Base-by-base conservation (phyloP, 768 basidiomycete genomes). In the Suillus weaverae region DNA sequence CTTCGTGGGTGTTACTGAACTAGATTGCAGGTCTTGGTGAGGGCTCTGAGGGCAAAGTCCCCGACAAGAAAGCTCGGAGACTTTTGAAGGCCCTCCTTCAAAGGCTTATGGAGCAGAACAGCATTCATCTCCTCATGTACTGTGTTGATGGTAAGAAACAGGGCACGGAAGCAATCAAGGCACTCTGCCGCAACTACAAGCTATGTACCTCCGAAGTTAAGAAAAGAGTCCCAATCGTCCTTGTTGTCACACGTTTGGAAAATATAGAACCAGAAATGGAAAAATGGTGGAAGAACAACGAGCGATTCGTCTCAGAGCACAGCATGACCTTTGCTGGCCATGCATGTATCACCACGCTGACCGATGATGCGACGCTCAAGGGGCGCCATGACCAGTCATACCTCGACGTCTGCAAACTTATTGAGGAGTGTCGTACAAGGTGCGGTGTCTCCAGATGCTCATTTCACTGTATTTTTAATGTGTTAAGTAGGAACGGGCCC, bases 281-380 rank as follows among this genome's bases (percentile, higher is more conserved):
- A 0, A 66, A 71, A 36, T 83, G 81, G 81, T 81, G 80, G 81
- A 61, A 60, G 35, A 64, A 64, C 64, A 82, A 81, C 60, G 53
- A 70, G 33, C 16, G 26, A 11, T n/a, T 41, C 1, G 78, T 82
- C 61, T 62, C 59, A 30, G 54, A 64, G 5, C 69, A 72, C 57
- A 66, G 66, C 22, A 83, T 83, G 70, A 4, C 35, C 13, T 80
- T 80, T 30, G 65, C 70, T 7, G 77, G 70, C 2, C 75, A 79
- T 20, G 79, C 76, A 14, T 83, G 82, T 63, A 72, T 82, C 66
- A 80, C 80, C 4, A 74, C 78, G 4, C 46, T 74, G 16, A 50
- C 63, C 20, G 72, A 73, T 44, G 20, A 60, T 54, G 68, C 71
- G 14, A 68, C 68, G 38, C 71, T 74, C 55, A 71, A 73, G 61